Evolutionary conservation across 768 basidiomycete species (phyloP), one percentile per base, ranked within the genome.

Genomic region (Leccinellum albellum): DNA sequence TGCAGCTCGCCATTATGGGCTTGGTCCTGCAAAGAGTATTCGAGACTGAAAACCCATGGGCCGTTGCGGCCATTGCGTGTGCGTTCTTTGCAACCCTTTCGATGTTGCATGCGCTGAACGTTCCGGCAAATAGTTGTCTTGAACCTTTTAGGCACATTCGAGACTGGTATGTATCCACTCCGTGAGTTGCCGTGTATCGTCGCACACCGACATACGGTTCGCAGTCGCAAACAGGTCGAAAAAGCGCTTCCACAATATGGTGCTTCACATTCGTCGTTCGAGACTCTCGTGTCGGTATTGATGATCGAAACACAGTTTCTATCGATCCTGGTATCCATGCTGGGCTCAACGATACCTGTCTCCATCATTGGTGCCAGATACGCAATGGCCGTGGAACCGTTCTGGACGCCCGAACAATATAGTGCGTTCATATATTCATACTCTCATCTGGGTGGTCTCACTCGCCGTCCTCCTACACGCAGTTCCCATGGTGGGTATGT

Each of bases 401-500:
- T 94, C 70, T 94, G 94, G 93, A 81, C 76, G 24, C 91, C 93
- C 0, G 83, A 85, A 35, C 88, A 91, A 66, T 94, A 86, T 63
- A 86, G 91, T 89, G 58, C 42, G 85, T 60, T 17, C 5, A 40
- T 37, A 24, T 1, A 31, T 5, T 23, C 12, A 21, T 24, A 29
- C 21, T 14, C 13, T 23, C 32, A 13, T 9, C 23, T 2, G n/a
- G 31, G 8, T 35, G 12, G n/a, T 7, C 44, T 59, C 14, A 59
- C 55, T 44, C 1, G 6, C 63, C 50, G 20, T 26, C 44, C 35
- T 47, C 28, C 21, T 29, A 20, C 40, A 42, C n/a, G 50, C 58
- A 91, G 90, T 93, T 52, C 91, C 89, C 6, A 82, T 92, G 52
- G 79, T 91, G 8, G 91, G 93, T 7, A 94, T 94, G 93, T 76